These are phyloP conservation scores for Parietaria judaica DNA, from an alignment of 306 rosid genomes.

Conservation along the genomic window DNA sequence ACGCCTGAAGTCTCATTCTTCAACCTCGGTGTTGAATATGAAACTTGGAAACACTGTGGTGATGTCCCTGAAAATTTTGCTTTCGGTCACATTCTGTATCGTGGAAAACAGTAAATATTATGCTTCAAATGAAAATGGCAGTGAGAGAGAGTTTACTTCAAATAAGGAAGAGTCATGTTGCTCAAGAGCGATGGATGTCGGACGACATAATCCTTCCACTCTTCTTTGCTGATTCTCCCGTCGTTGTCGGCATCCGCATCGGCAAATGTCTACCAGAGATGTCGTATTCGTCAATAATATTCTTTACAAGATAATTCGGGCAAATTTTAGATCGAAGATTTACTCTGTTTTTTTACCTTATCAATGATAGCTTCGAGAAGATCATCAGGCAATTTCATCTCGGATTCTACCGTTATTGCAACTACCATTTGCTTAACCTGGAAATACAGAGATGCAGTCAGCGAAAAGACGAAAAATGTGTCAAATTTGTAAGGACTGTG, in stretches of 20 bases:
- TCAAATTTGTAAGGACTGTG: neutral
- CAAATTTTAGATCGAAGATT: neutral
- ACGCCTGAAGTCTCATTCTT: constrained; percentile 22
- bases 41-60: constrained; percentile 51
- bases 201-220: constrained; percentile 60
- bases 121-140: constrained; percentile 1
- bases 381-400: constrained; percentile 53
- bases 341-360: constrained; percentile 24
- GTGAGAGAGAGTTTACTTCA: constrained; percentile 36
- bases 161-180: constrained; percentile 86
- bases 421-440: constrained; percentile 81
- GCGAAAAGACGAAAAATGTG: neutral
- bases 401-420: constrained; percentile 67
- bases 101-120: neutral
- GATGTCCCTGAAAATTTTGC: constrained; percentile 40
- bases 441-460: constrained; percentile 23
- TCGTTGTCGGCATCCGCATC: constrained; percentile 66
- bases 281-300: neutral
- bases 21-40: constrained; percentile 36
- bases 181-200: constrained; percentile 53
- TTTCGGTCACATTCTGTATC: neutral
- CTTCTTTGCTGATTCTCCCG: constrained; percentile 67
- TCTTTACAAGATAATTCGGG: neutral
- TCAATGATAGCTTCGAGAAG: constrained; percentile 67
- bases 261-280: constrained; percentile 50